phyloP scores from a whole-genome alignment of 176 grass and related monocot genomes.

The Oryza officinalis region DNA sequence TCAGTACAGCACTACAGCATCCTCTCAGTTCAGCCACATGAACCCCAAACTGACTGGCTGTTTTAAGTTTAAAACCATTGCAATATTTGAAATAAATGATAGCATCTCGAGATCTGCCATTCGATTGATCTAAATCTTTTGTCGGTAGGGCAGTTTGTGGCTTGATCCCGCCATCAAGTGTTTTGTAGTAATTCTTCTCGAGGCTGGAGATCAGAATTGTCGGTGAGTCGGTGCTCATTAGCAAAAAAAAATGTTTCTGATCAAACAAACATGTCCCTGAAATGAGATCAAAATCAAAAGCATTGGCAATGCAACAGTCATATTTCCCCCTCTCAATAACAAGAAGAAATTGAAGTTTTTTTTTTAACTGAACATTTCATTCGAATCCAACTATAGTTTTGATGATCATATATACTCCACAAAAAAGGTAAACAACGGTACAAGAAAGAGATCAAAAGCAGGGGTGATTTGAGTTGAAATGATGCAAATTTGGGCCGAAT shows the following conservation, averaged over 20 bases:
- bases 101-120: neutral
- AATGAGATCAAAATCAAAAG: neutral
- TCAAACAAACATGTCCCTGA: neutral
- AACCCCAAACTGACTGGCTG: neutral
- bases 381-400: neutral
- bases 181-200: neutral
- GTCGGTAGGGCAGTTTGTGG: neutral
- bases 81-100: too few relatives aligned
- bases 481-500: neutral
- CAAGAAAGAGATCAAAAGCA: neutral
- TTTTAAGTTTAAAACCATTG: too few relatives aligned
- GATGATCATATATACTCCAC: neutral
- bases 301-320: neutral
- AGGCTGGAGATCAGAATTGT: neutral
- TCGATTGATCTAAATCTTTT: neutral
- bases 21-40: neutral
- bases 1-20: neutral
- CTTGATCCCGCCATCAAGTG: neutral
- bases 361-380: neutral
- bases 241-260: neutral
- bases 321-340: neutral
- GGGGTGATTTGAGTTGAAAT: neutral
- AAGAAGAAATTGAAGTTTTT: neutral
- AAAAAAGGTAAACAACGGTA: neutral
- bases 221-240: neutral